phyloP scores from a whole-genome alignment of 345 rosid species.

The Eucalyptus albens region DNA sequence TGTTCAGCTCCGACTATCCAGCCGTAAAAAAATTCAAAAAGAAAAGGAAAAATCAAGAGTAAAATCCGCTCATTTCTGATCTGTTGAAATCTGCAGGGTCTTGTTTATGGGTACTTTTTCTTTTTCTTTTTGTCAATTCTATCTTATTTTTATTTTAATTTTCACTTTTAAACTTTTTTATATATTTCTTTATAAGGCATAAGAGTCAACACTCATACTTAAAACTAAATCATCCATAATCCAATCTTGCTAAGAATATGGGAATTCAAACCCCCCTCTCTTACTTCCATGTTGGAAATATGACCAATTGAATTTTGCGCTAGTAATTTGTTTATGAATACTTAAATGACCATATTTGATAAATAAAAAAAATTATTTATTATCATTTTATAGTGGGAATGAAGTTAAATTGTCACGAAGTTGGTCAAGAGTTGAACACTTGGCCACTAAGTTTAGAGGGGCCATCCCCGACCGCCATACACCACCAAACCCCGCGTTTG shows the following conservation, averaged over 20 bases:
- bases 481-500: neutral
- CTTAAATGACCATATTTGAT: too few species aligned
- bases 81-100: neutral
- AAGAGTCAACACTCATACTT: accelerated
- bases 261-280: accelerated
- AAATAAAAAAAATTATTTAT: accelerated
- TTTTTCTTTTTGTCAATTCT: accelerated
- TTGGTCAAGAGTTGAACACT: neutral
- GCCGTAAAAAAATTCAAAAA: neutral
- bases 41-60: neutral
- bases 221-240: accelerated
- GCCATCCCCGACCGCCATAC: neutral
- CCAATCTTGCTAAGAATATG: accelerated
- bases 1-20: neutral
- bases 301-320: accelerated
- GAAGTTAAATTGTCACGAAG: neutral
- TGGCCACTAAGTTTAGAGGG: neutral
- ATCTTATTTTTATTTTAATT: accelerated
- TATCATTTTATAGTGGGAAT: neutral
- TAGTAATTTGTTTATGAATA: accelerated
- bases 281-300: accelerated
- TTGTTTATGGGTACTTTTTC: too few species aligned
- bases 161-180: too few species aligned
- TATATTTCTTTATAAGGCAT: accelerated
- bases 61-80: neutral